Evolutionary conservation across 805 yeast species (phyloP), one percentile per base, ranked within the genome.

Genomic region (Komagataella pseudopastoris): DNA sequence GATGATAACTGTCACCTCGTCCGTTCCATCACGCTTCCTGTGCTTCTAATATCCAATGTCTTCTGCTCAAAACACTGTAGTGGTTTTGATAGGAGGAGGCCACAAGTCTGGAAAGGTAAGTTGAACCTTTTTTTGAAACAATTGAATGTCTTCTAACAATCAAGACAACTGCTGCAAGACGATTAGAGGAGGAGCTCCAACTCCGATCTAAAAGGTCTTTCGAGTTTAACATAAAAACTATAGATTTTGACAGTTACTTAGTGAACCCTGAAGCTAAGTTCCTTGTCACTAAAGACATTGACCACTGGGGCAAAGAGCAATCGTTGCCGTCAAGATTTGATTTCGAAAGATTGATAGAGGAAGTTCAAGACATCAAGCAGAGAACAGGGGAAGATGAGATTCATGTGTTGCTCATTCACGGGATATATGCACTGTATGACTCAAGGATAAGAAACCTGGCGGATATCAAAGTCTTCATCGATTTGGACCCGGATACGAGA

Each of bases 401-500:
- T 23, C 65, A 66, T 50, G 60, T 78, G 16, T 62, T 75, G 10
- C 63, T 89, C 6, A 74, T 88, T 1, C 82, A 82, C 56, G 97
- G 98, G 2, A 68, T 84, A 17, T 90, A 90, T 60, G 91, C 96
- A 0, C 70, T 90, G 22, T 85, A 79, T 60, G 83, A 87, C 61
- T 66, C 68, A 47, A 69, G 69, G 17, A 63, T 90, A 8, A 66
- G 85, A 43, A 68, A 69, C 8, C 54, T 75, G 59, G 81, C 90
- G 0, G 71, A 78, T 1, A 70, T 89, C 56, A 83, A 80, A 60
- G 78, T 90, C 2, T 90, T 83, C 58, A 72, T 90, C 14, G 93
- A 87, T 56, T 77, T 88, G 55, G 97, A 90, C 64, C 80, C 91
- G 1, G 98, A 90, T 63, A 80, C 85, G 4, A 68, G 96, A 51